Evolutionary conservation across 768 basidiomycete species (phyloP), one percentile per base, ranked within the genome.

Genomic region (Termitomyces heimii): DNA sequence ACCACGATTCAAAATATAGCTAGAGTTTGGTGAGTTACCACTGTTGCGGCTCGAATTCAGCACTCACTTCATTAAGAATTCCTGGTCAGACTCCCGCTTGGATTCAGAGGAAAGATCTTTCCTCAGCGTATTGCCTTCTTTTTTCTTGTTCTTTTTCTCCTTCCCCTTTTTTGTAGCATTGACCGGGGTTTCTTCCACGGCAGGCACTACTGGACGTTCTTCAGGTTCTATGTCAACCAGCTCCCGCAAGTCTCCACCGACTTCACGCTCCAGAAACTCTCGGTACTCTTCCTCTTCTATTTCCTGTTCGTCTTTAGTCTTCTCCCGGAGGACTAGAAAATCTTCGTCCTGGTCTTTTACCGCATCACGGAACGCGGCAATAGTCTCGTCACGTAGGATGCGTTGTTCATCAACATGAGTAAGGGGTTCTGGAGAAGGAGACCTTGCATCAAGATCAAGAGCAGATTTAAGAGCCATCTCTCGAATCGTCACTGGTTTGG

Each of bases 1-100:
- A 1, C 96, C 97, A 29, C 97, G 92, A 69, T 96, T 95, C 22
- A 98, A 77, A 62, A 99, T 97, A 70, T 97, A 99, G 70, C 95
- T 98, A 22, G 29, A 56, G 32, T 18, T 20, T 51, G 55, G 44
- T n/a, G 5, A 53, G 46, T 42, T 18, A 22, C 44, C 22, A 14
- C 53, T 12, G 58, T 5, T 54, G 12, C 24, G 37, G 50, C 44
- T 45, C 40, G 32, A 49, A 49, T 26, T 48, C 22, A 47, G 10
- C 18, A 75, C 90, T 54, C 64, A 97, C 95, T 92, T 89, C 76
- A 94, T 80, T 53, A 98, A 74, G 66, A 98, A 97, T 56, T 95
- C 89, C 53, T 92, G 89, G 65, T 94, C 90, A 18, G 77, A 75
- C 55, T 88, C 84, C 55, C 82, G 77, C 68, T 82, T 85, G 54